Evolutionary conservation across 306 rosid genomes (phyloP), one percentile per base, ranked within the genome.

Genomic region (Corylus avellana): DNA sequence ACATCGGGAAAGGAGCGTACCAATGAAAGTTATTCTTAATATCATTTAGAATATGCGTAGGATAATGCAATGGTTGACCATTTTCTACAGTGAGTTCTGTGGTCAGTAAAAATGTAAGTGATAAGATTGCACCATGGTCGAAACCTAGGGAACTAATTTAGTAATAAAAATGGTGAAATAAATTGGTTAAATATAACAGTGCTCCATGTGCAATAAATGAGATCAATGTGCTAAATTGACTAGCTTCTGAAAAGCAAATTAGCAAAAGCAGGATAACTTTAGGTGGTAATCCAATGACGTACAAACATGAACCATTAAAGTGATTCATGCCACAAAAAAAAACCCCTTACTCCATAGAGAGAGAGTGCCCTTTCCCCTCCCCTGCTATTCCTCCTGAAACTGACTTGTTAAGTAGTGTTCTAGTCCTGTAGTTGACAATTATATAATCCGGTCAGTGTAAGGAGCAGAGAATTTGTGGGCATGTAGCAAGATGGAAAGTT

Each of bases 311-410:
- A 77, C 70, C 66, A 76, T 16, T 12, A 5, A 80, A 63, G 75
- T 64, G 76, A 64, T 58, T 54, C 16, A 59, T 27, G 35, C 35
- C 25, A 66, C 47, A 22, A 75, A 72, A 56, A 22, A 73, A 72
- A 74, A 75, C 44, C 20, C 53, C 90, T 80, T 84, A 90, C 94
- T 64, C 80, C 35, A 56, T 17, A 67, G 85, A 72, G 78, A 63
- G 58, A 74, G 83, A 68, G 54, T 79, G 78, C 79, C 70, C 58
- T 14, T 85, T 85, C 59, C 54, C 77, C 64, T 86, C 83, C 49
- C 76, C 77, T 44, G 83, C 58, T 70, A 81, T 78, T 84, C 73
- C 76, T 78, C 83, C 87, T 48, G 73, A 55, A 50, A 84, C 77
- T 9, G 88, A 89, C 56, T 82, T 83, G 25, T 44, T 78, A 44